phyloP scores from a whole-genome alignment of 192 early-diverging fungal genomes.

The Coemansia umbellata region DNA sequence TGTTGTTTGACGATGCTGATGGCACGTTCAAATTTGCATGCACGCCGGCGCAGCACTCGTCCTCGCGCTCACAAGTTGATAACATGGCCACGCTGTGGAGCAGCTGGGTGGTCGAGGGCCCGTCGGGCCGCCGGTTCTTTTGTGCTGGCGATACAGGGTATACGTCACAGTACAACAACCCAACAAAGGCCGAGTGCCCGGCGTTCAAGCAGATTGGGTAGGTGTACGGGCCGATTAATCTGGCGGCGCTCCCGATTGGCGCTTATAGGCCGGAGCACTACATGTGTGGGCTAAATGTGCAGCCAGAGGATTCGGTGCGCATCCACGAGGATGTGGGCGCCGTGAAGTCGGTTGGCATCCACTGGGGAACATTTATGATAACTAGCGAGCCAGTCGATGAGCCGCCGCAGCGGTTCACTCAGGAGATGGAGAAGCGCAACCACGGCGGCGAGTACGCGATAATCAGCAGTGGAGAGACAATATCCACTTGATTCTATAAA shows the following conservation, averaged over 20 bases:
- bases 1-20: neutral
- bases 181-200: conserved; percentile 63
- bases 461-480: too few relatives aligned
- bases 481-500: too few relatives aligned
- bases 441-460: too few relatives aligned
- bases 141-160: conserved; percentile 83
- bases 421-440: too few relatives aligned
- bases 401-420: too few relatives aligned
- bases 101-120: conserved; percentile 58
- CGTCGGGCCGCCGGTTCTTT: conserved; percentile 25
- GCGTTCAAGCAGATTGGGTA: conserved; percentile 79
- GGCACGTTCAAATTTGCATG: conserved; percentile 23
- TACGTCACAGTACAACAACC: conserved; percentile 54
- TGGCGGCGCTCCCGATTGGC: conserved; percentile 81
- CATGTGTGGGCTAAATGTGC: conserved; percentile 72
- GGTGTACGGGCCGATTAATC: conserved; percentile 64
- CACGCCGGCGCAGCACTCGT: conserved; percentile 62
- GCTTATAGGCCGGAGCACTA: conserved; percentile 76
- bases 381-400: conserved; percentile 76
- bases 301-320: conserved; percentile 77
- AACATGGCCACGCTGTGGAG: conserved; percentile 77
- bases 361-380: conserved; percentile 85
- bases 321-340: conserved; percentile 72
- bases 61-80: conserved; percentile 60
- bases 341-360: conserved; percentile 67